Evolutionary conservation across 2,329 filamentous ascomycete genomes (phyloP).

Genomic region (Tolypocladium sp.): DNA sequence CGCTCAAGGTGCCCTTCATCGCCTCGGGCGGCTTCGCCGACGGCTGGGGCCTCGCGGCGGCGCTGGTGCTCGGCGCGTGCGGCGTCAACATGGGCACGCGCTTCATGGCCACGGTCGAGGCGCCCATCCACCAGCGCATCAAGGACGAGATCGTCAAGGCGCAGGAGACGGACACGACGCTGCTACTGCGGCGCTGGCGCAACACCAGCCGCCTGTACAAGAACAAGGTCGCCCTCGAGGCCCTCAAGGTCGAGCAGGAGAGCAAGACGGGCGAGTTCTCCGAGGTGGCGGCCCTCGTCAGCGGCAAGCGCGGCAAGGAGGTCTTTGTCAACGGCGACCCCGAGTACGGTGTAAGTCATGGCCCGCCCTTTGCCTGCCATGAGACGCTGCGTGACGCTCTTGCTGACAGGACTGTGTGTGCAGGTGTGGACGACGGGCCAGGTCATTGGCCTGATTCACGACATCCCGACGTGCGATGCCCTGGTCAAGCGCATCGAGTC

Average conservation of each 20-base stretch:
- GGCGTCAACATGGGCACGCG: constrained; percentile 98
- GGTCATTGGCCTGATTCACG: constrained; percentile 82
- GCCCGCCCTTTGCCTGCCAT: neutral
- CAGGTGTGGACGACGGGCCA: constrained; percentile 96
- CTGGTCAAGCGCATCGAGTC: constrained; percentile 66
- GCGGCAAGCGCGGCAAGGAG: constrained; percentile 80
- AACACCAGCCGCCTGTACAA: constrained; percentile 85
- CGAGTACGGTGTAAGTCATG: constrained; percentile 68
- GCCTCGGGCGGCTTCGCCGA: constrained; percentile 94
- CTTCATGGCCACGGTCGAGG: constrained; percentile 93
- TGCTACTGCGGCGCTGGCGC: constrained; percentile 82
- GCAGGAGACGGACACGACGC: constrained; percentile 81
- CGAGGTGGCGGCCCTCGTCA: constrained; percentile 80
- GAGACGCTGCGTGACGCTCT: neutral
- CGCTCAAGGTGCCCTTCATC: constrained; percentile 81
- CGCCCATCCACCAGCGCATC: constrained; percentile 86
- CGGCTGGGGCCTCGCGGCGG: constrained; percentile 84
- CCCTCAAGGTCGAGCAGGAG: constrained; percentile 73
- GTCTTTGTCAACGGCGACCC: constrained; percentile 90
- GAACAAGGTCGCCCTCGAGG: constrained; percentile 79
- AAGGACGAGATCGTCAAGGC: constrained; percentile 87
- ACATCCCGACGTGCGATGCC: constrained; percentile 66
- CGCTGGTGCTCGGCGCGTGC: constrained; percentile 79
- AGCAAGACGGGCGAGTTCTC: constrained; percentile 80
- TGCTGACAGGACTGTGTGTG: constrained; percentile 9